Evolutionary conservation across 495 filamentous ascomycete species (phyloP).

Genomic region (Penicillium canescens): DNA sequence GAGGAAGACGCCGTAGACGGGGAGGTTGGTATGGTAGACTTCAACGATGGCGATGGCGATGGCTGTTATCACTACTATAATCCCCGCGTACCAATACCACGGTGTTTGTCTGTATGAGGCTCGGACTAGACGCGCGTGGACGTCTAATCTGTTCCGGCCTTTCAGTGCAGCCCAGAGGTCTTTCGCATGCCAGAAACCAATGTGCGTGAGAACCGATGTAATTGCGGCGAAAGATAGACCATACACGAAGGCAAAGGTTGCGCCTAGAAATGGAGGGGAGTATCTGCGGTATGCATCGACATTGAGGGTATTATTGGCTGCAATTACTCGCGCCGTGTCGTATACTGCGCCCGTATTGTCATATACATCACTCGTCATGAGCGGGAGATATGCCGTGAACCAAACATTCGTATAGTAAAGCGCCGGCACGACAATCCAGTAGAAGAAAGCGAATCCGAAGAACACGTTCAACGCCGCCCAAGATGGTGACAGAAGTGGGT

Average conservation of each 20-base stretch:
- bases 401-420: conserved; percentile 42
- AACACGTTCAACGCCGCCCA: conserved; percentile 60
- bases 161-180: conserved; percentile 53
- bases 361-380: conserved; percentile 58
- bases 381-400: conserved; percentile 41
- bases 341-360: conserved; percentile 81
- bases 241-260: conserved; percentile 80
- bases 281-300: conserved; percentile 72
- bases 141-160: conserved; percentile 51
- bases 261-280: conserved; percentile 76
- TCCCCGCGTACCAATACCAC: conserved; percentile 73
- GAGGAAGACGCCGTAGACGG: conserved; percentile 78
- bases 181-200: conserved; percentile 57
- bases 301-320: conserved; percentile 70
- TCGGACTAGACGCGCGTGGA: conserved; percentile 73
- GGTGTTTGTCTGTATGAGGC: conserved; percentile 72
- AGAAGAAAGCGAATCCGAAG: conserved; percentile 34
- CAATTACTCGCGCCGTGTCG: conserved; percentile 73
- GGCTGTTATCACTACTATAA: conserved; percentile 71
- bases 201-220: conserved; percentile 64
- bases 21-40: conserved; percentile 72
- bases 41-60: conserved; percentile 84
- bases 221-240: conserved; percentile 81
- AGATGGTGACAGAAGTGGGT: conserved; percentile 35
- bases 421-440: conserved; percentile 32